A percentile compares a stretch with the other conserved stretches of the same genome.
Conservation (phyloP, 1,284 basidiomycete genomes). For the Ganoderma sp. region DNA sequence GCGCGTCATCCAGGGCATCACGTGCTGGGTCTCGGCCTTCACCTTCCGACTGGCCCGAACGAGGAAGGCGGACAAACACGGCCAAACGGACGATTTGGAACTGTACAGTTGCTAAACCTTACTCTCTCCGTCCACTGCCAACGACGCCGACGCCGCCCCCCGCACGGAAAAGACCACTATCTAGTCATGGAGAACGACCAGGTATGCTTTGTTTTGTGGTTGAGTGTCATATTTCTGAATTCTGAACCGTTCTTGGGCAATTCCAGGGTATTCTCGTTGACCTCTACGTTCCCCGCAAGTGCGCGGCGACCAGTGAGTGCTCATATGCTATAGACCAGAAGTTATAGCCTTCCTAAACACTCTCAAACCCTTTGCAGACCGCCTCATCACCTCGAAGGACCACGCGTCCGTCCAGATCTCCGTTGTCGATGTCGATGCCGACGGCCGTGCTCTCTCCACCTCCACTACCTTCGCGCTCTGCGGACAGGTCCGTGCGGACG, state of each 20-base stretch:
- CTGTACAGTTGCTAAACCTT: slow-evolving; percentile 45
- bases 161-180: slow-evolving; percentile 35
- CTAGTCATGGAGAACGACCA: slow-evolving; percentile 81
- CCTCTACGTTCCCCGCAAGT: slow-evolving; percentile 99
- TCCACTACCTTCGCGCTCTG: slow-evolving; percentile 94
- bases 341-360: slow-evolving; percentile 11
- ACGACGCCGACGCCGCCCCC: slow-evolving; percentile 35
- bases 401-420: slow-evolving; percentile 98
- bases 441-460: slow-evolving; percentile 87
- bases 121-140: slow-evolving; percentile 33
- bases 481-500: slow-evolving; percentile 92
- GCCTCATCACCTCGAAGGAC: slow-evolving; percentile 98
- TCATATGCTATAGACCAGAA: background rate
- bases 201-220: slow-evolving; percentile 45
- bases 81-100: slow-evolving; percentile 37
- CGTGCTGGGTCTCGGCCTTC: slow-evolving; percentile 25
- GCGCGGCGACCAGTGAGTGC: slow-evolving; percentile 88
- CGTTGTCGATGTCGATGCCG: slow-evolving; percentile 93
- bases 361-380: slow-evolving; percentile 58
- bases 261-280: slow-evolving; percentile 95
- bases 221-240: background rate
- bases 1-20: slow-evolving; percentile 33
- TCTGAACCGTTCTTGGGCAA: slow-evolving; percentile 26
- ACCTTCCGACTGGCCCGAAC: slow-evolving; percentile 8
- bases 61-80: slow-evolving; percentile 27